phyloP scores from a whole-genome alignment of 177 flowering plant genomes.

The Vitis hybrid region DNA sequence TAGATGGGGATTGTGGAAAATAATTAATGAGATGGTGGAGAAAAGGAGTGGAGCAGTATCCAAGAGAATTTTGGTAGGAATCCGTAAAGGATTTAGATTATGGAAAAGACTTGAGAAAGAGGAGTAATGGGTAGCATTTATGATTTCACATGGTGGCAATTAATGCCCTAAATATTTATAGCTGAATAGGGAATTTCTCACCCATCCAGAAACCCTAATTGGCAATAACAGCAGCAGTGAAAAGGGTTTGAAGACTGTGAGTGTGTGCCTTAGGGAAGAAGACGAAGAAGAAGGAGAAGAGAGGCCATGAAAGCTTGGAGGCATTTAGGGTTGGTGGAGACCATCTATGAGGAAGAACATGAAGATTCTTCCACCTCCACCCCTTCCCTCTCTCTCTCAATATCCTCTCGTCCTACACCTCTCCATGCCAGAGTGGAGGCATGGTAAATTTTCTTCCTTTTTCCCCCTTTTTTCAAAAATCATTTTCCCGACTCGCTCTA shows the following conservation, averaged over 20 bases:
- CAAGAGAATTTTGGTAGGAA: background rate
- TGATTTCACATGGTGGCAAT: conserved; percentile 57
- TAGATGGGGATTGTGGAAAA: no score
- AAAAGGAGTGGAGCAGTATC: background rate
- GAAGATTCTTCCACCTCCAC: conserved; percentile 33
- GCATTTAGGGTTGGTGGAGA: conserved; percentile 58
- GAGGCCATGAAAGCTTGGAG: conserved; percentile 45
- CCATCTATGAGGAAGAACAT: conserved; percentile 70
- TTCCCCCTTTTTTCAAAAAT: background rate
- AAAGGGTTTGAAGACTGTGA: conserved; percentile 5
- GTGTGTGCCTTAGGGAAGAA: background rate
- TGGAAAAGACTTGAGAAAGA: background rate
- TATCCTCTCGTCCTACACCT: conserved; percentile 31
- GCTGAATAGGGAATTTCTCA: background rate
- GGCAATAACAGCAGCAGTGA: conserved; percentile 5
- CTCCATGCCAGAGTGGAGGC: conserved; percentile 35
- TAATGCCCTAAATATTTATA: conserved; percentile 23
- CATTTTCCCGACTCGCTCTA: background rate
- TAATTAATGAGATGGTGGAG: no score
- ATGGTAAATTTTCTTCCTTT: conserved; percentile 45
- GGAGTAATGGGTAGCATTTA: conserved; percentile 40
- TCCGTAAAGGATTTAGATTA: background rate
- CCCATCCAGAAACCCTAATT: conserved; percentile 11
- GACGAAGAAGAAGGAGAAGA: background rate
- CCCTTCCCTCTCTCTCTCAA: conserved; percentile 24